Evolutionary conservation across 2,329 filamentous ascomycete genomes (phyloP).

Genomic region (Ophiostoma sp.): DNA sequence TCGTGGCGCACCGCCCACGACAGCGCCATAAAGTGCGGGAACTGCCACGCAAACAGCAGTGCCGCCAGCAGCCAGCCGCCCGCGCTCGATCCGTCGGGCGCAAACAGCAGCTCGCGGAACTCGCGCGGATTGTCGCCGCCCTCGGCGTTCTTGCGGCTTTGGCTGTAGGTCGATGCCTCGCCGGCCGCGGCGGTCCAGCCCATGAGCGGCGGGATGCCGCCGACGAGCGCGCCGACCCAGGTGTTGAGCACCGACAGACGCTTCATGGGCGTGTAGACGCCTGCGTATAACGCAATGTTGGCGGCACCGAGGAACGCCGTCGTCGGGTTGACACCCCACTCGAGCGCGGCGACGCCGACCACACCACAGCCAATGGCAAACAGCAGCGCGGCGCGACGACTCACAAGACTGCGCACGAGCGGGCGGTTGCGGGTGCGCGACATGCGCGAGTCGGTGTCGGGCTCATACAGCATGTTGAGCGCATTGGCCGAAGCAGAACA

Average conservation of each 20-base stretch:
- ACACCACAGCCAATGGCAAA: conserved; percentile 73
- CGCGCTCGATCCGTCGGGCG: conserved; percentile 51
- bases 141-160: not conserved
- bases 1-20: conserved; percentile 85
- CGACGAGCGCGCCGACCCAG: conserved; percentile 89
- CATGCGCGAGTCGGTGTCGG: conserved; percentile 86
- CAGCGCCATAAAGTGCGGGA: conserved; percentile 94
- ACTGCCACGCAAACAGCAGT: conserved; percentile 91
- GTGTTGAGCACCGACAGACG: conserved; percentile 82
- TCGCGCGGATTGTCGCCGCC: conserved; percentile 55
- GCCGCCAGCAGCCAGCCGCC: conserved; percentile 87
- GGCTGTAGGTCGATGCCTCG: conserved; percentile 41
- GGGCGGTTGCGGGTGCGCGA: conserved; percentile 85
- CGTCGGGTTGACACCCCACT: conserved; percentile 89
- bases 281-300: conserved; percentile 87
- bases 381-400: conserved; percentile 61
- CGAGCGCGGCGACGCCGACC: conserved; percentile 66
- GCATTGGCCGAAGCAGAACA: conserved; percentile 90
- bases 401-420: conserved; percentile 74
- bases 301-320: conserved; percentile 76
- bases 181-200: conserved; percentile 94
- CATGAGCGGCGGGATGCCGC: conserved; percentile 93
- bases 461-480: conserved; percentile 96
- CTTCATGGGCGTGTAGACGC: conserved; percentile 89
- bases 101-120: conserved; percentile 64